A percentile compares a stretch with the other conserved stretches of the same genome.
phyloP scores from a whole-genome alignment of 345 rosid species.

The Syzygium oleosum region DNA sequence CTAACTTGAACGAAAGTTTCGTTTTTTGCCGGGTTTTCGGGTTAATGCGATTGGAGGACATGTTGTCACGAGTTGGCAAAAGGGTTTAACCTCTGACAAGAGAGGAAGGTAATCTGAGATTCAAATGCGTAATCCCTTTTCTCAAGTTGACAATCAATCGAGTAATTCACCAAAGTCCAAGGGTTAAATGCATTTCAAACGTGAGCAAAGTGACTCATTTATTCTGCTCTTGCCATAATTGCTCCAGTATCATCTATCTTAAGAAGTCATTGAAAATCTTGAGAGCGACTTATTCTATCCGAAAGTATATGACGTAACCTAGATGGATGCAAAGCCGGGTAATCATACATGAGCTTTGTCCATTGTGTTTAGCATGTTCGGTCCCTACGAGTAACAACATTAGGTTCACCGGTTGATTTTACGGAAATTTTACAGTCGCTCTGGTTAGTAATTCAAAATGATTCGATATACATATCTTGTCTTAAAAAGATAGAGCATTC shows the following conservation, averaged over 20 bases:
- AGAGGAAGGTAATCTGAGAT: not conserved
- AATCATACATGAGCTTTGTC: not conserved
- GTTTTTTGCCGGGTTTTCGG: not conserved
- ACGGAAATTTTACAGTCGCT: not conserved
- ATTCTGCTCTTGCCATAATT: too few relatives aligned
- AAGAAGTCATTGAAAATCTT: not conserved
- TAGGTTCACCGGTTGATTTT: rapidly evolving
- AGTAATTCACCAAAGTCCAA: too few relatives aligned
- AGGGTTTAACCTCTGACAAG: not conserved
- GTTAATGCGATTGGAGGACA: not conserved
- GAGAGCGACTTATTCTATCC: not conserved
- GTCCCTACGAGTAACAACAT: not conserved
- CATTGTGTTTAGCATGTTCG: not conserved
- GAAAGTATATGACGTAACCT: not conserved
- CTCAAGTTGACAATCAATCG: too few relatives aligned
- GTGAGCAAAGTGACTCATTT: too few relatives aligned
- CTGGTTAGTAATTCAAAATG: not conserved
- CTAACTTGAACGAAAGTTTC: not conserved
- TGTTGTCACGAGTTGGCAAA: not conserved
- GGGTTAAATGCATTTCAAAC: too few relatives aligned
- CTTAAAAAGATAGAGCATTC: not conserved
- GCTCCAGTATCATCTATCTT: not conserved
- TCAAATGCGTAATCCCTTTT: not conserved
- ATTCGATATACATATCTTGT: not conserved
- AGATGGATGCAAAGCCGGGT: not conserved